Evolutionary conservation across 2,329 filamentous ascomycete genomes (phyloP), one percentile per base, ranked within the genome.

Genomic region (Colletotrichum sp.): DNA sequence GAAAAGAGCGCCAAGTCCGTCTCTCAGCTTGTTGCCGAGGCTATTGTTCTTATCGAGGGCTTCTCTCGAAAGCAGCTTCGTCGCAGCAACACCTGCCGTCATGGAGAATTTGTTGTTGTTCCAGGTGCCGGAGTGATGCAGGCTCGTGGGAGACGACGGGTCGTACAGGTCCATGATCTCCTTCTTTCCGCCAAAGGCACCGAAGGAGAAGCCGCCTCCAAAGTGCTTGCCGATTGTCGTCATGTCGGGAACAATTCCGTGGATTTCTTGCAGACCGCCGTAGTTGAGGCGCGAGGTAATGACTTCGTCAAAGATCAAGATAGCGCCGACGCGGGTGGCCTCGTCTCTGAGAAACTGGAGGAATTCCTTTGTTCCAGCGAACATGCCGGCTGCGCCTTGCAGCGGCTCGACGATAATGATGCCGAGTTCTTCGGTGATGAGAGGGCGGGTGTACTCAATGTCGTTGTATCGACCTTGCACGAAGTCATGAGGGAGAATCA

Each of bases 231-330:
- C 93, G 55, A 94, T 82, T 0, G 92, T 92, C 60, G 89, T 91
- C 69, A 94, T 81, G 79, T 94, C 93, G 0, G 93, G 92, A 3
- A 83, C 84, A 9, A 93, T 80, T 3, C 83, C 85, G 30, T 85
- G 75, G 26, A 83, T 76, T 3, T 82, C 80, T 8, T 88, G 86
- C 5, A 92, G 81, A 1, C 93, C 92, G 8, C 87, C 84, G 3
- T 85, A 85, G 21, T 86, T 83, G 32, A 94, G 83, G 3, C 93
- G 87, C 5, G 90, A 93, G 0, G 93, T 94, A 89, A 94, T 93
- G 8, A 95, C 93, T 83, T 95, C 93, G 81, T 95, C 93, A 16
- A 94, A 85, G 44, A 95, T 91, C 78, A 95, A 88, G 1, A 95
- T 74, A 0, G 90, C 90, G 3, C 89, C 89, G 44, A 75, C 24